These are phyloP conservation scores for Rhizophora mangle DNA, from an alignment of 345 rosid genomes.

Conservation along the genomic window DNA sequence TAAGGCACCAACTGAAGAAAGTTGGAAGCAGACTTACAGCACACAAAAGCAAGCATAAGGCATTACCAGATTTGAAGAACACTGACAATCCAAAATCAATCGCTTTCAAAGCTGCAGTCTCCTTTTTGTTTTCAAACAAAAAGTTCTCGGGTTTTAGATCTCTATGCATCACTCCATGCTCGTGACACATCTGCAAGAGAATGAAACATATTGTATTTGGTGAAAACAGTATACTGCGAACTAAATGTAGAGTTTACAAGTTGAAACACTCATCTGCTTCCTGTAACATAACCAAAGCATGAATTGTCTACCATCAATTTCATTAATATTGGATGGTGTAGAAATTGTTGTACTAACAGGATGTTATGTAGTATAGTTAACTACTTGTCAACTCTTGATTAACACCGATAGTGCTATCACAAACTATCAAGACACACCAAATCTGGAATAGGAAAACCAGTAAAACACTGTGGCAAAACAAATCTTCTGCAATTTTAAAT, in stretches of 20 bases:
- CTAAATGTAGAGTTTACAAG: neutral
- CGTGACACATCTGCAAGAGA: conserved; percentile 28
- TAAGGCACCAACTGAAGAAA: neutral
- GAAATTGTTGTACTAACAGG: neutral
- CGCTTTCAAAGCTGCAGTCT: conserved; percentile 30
- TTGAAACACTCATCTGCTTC: neutral
- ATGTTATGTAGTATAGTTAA: neutral
- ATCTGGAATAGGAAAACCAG: neutral
- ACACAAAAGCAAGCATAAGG: neutral
- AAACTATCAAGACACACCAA: neutral
- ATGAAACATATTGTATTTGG: neutral
- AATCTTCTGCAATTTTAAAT: neutral
- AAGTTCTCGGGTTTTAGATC: conserved; percentile 39
- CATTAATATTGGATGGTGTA: neutral
- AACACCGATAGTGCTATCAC: neutral
- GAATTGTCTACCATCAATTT: neutral
- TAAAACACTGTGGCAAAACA: neutral
- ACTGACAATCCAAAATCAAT: conserved; percentile 37
- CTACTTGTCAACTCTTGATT: neutral
- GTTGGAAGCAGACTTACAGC: neutral
- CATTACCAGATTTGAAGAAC: conserved; percentile 34
- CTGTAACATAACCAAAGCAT: neutral
- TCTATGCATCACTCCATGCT: conserved; percentile 33
- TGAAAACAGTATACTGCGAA: neutral
- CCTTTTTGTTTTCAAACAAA: conserved; percentile 33